Conservation (phyloP, 2,329 filamentous ascomycete genomes). For the Thelonectria discophora region DNA sequence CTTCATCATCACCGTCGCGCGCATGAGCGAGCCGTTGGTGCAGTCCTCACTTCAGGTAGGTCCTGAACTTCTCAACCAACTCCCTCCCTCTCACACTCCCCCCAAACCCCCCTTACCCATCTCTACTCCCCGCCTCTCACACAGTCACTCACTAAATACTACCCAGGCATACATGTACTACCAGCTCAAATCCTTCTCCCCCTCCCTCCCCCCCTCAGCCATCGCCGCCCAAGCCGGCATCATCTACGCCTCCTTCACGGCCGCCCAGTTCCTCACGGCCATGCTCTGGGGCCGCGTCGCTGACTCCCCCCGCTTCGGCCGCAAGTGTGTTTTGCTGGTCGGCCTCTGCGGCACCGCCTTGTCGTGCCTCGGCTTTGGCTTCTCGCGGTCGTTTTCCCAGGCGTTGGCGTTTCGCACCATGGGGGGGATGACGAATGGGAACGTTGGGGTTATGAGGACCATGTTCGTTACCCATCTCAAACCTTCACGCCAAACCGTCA, state of each 20-base stretch:
- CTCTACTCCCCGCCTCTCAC: no score
- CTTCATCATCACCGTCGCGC: constrained; percentile 77
- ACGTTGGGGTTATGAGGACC: constrained; percentile 76
- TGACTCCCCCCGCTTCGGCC: constrained; percentile 69
- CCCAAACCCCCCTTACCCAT: no score
- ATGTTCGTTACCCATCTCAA: constrained; percentile 58
- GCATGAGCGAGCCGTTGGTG: constrained; percentile 83
- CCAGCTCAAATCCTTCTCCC: constrained; percentile 80
- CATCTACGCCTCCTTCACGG: constrained; percentile 81
- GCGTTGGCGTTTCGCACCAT: constrained; percentile 76
- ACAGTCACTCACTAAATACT: no score
- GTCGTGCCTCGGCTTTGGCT: constrained; percentile 65
- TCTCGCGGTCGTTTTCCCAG: constrained; percentile 72
- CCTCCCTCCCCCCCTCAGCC: constrained; percentile 63
- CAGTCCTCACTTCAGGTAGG: constrained; percentile 73
- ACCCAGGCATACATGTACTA: constrained; percentile 82
- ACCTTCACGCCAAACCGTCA: not conserved
- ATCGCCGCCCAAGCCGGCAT: constrained; percentile 83
- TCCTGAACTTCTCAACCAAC: no score
- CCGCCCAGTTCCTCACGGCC: constrained; percentile 82
- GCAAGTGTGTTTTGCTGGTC: constrained; percentile 81
- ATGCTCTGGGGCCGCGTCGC: constrained; percentile 83
- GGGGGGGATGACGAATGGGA: constrained; percentile 77
- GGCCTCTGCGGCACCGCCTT: constrained; percentile 73
- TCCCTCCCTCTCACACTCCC: no score